A percentile compares a stretch with the other conserved stretches of the same genome.
These are phyloP conservation scores for Cyphellophora attinorum DNA, from an alignment of 2,329 filamentous ascomycete species.

Conservation along the genomic window DNA sequence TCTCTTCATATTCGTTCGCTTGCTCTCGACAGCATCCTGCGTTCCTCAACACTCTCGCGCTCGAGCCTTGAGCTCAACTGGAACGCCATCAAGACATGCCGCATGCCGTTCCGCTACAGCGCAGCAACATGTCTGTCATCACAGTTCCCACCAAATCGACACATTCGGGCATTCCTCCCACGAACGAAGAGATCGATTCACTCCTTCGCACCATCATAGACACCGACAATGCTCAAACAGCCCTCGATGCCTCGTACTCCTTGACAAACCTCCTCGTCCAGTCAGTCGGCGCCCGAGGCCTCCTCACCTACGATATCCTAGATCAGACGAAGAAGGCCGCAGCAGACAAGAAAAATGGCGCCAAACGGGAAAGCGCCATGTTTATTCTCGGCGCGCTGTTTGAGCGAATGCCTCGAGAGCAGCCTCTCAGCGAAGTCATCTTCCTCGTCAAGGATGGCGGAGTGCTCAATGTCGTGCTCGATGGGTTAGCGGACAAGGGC, in stretches of 20 bases:
- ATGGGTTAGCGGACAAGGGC: constrained; percentile 83
- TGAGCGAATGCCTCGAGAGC: constrained; percentile 71
- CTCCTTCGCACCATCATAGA: constrained; percentile 60
- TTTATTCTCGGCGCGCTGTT: constrained; percentile 90
- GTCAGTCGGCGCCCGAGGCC: constrained; percentile 54
- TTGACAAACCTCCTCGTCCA: constrained; percentile 55
- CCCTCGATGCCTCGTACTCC: constrained; percentile 58
- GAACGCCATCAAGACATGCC: constrained; percentile 11
- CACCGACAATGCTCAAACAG: constrained; percentile 57
- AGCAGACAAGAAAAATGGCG: constrained; percentile 83
- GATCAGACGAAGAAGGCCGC: constrained; percentile 66
- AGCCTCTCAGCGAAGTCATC: constrained; percentile 69
- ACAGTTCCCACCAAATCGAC: constrained; percentile 39
- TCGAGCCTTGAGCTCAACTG: not conserved
- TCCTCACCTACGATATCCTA: constrained; percentile 53
- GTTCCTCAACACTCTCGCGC: not conserved
- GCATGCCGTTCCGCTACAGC: constrained; percentile 12
- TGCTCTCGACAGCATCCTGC: no score
- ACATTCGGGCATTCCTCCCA: constrained; percentile 40
- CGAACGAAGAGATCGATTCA: constrained; percentile 55
- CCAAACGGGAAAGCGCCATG: constrained; percentile 81
- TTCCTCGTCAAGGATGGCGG: constrained; percentile 74
- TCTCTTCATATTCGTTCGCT: no score
- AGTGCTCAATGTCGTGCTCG: constrained; percentile 63
- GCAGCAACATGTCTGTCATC: constrained; percentile 22